Percentiles rank a stretch among this genome's conserved stretches.
These are phyloP conservation scores for Phanerodontia chrysosporium DNA, from an alignment of 768 basidiomycete genomes.

Conservation along the genomic window DNA sequence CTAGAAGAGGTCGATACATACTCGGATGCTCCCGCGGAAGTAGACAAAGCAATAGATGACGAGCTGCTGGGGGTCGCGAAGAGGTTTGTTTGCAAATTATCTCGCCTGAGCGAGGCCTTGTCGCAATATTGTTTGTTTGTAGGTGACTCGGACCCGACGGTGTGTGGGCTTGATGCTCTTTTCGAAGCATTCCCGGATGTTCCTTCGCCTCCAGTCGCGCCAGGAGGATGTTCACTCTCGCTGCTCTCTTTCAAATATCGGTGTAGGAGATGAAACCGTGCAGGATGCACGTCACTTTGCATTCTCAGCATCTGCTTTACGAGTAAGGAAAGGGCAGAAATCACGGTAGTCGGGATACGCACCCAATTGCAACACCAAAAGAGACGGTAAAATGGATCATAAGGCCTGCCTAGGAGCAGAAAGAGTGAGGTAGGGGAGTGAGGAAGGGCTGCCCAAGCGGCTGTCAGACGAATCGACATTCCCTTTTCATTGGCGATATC, in stretches of 20 bases:
- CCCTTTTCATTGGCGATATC: neutral
- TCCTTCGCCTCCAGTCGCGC: neutral
- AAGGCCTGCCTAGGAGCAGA: neutral
- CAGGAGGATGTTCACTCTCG: neutral
- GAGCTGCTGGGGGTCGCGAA: neutral
- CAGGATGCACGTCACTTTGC: neutral
- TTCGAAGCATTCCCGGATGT: neutral
- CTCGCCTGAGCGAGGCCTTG: too few relatives aligned
- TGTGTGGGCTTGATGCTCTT: neutral
- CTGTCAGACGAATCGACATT: neutral
- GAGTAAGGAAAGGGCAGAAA: neutral
- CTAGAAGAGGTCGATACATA: too few relatives aligned
- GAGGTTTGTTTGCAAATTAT: too few relatives aligned
- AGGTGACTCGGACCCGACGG: neutral
- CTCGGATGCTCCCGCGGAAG: too few relatives aligned
- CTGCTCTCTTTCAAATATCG: neutral
- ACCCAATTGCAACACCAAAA: too few relatives aligned
- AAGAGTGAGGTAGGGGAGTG: neutral
- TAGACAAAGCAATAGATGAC: too few relatives aligned
- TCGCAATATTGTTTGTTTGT: too few relatives aligned
- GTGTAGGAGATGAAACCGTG: neutral
- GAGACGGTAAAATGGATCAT: too few relatives aligned
- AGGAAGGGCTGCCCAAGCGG: neutral
- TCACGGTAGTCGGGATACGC: too few relatives aligned
- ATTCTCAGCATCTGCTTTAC: neutral